Evolutionary conservation across 2,329 filamentous ascomycete genomes (phyloP), one percentile per base, ranked within the genome.

Genomic region (Aureobasidium sp.): DNA sequence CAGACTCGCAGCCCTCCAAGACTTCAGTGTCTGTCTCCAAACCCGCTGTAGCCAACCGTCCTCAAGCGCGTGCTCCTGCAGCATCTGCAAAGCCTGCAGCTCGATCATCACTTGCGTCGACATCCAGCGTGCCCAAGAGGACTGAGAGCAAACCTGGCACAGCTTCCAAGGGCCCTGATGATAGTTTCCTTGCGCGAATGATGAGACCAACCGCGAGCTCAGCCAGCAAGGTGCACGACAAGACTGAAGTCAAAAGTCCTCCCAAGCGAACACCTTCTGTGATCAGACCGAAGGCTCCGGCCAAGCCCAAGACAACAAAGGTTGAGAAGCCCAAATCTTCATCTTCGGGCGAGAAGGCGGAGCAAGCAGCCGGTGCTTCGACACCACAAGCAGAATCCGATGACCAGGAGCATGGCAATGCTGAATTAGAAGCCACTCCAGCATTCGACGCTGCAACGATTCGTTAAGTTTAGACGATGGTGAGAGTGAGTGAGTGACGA

Each of bases 151-250:
- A 72, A 70, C 78, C 67, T 68, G 81, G 56, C 65, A 79, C 7
- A 67, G 78, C 79, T 64, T 77, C 82, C 29, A 79, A 78, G 51
- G 81, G 82, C 20, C 79, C 88, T 1, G 87, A 90, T 66, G 86
- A 89, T 66, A 75, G 84, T 15, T 92, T 92, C 74, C 76, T 92
- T 29, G 88, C 87, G n/a, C 84, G 89, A 58, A 91, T 92, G 88
- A 91, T 87, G 84, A 80, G 88, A 44, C 89, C 89, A 2, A 92
- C 89, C 0, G 83, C 87, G 48, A 79, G 84, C 50, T 90, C 86
- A 5, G 81, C 86, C 9, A 86, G 80, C 65, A 91, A 90, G 75
- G 82, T 82, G 0, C 77, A 83, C 2, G 87, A 89, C 5, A 90
- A 89, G 75, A 72, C 71, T 5, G 72, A 74, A 15, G 70, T 71